These are phyloP conservation scores for Fusarium duplospermum DNA, from an alignment of 2,329 filamentous ascomycete species.

Conservation along the genomic window DNA sequence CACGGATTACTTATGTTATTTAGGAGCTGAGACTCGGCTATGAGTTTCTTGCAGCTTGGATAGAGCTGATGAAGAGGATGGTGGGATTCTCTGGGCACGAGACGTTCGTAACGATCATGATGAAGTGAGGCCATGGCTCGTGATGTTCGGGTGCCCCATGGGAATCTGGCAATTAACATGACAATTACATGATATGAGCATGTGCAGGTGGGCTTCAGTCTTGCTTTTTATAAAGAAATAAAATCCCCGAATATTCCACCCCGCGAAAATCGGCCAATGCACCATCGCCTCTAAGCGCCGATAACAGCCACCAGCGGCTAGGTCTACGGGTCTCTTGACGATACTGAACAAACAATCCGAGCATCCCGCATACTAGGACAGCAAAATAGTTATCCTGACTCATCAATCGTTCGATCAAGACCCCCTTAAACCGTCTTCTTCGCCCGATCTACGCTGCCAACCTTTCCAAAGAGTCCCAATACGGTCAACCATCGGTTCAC, in stretches of 20 bases:
- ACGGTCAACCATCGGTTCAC: constrained; percentile 11
- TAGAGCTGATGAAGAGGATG: neutral
- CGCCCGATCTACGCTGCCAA: neutral
- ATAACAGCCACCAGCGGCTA: neutral
- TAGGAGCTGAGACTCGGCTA: too few relatives aligned
- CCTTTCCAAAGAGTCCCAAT: neutral
- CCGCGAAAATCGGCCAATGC: neutral
- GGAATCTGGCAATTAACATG: neutral
- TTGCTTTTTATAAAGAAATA: neutral
- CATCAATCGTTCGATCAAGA: neutral
- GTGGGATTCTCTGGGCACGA: neutral
- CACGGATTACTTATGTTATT: too few relatives aligned
- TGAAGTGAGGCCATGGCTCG: neutral
- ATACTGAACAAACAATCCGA: neutral
- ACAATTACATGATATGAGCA: neutral
- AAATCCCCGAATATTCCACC: neutral
- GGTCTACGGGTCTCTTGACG: neutral
- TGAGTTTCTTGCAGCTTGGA: neutral
- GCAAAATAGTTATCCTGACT: neutral
- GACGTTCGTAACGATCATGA: neutral
- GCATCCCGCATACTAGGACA: neutral
- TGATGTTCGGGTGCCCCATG: neutral
- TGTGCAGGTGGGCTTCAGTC: neutral
- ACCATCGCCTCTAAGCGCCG: neutral
- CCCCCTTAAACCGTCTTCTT: neutral